Base-by-base conservation (phyloP, 2,329 filamentous ascomycete species). In the Tricladium varicosporioides region DNA sequence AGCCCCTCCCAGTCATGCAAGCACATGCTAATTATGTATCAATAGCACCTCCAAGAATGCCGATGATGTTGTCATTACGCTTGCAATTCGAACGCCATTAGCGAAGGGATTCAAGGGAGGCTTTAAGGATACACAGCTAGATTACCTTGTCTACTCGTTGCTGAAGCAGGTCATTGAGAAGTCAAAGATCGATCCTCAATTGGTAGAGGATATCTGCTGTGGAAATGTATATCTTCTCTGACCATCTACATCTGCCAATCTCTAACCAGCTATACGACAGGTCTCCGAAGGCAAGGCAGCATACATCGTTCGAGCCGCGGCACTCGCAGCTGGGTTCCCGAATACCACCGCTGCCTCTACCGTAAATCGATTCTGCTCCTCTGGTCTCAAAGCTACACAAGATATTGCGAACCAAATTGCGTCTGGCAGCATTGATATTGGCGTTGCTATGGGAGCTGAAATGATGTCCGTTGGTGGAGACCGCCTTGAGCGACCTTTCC, bases 61-160 rank as follows among this genome's bases (percentile, higher is more conserved):
- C 65, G 93, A 97, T 73, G 94, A 99, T 78, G 82, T 99, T 54
- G 94, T 99, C 72, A 96, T 97, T 71, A 99, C 94, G 7, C 84
- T 95, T 57, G 93, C 93, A 27, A 80, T 92, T 68, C 89, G 94
- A 56, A 97, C 93, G 27, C 92, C 94, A 0, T 82, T 99, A 61
- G 82, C 88, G 71, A 97, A 97, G 78, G 92, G 84, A 52, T 82
- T 81, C 73, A 97, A 96, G 81, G 93, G 94, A 64, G 91, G 92
- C 44, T 89, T 99, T 80, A 97, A 97, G 80, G 93, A 99, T 73
- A 95, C 92, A 5, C 83, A 82, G 43, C 84, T 97, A 61, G 94
- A 99, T 74, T 93, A 87, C 74, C 80, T 99, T 56, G 73, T 96
- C 60, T 91, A 92, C 71, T 85, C 91, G 58, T 79, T 96, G 49